Evolutionary conservation across 1,284 basidiomycete species (phyloP), one percentile per base, ranked within the genome.

Genomic region (Trichosporon ovoides): DNA sequence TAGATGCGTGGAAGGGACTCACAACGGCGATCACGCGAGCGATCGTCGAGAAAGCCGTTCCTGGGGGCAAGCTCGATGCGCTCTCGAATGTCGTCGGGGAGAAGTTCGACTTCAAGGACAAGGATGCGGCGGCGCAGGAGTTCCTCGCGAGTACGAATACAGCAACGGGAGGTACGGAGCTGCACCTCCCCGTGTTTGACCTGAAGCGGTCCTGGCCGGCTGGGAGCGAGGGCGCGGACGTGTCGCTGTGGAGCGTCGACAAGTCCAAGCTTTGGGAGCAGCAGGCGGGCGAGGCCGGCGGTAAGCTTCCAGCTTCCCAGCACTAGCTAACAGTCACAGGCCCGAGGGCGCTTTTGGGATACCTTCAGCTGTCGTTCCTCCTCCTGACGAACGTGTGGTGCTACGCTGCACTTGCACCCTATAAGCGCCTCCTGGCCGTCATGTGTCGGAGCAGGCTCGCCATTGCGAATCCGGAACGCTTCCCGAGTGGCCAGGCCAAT

Each of bases 281-380:
- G 28, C 69, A 77, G 0, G 63, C 77, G 1, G 49, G 52, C 3
- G 52, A 74, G n/a, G 66, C 57, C 1, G 68, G 68, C 13, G 71
- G 78, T 78, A 55, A 60, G 78, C 69, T 4, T n/a, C n/a, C n/a
- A 28, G 31, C 3, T 3, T 19, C n/a, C 6, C 14, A n/a, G 24
- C 40, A 12, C 5, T 10, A 48, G 43, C 43, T 48, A 14, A 48
- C 24, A n/a, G 16, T 4, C 7, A 19, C 64, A 79, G 78, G 78
- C n/a, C 66, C 68, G 2, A 37, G 55, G 1, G 66, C 66, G 20
- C 65, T 80, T 1, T 64, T 80, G 2, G 76, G 66, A 0, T 68
- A 79, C 33, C 60, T 79, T 1, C 75, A 80, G 56, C 72, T 80
- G 16, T 62, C 78, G 2, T 80, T 80, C 62, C 37, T 79, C 51